Conservation (phyloP, 306 rosid genomes). For the Arachis hypogaea region DNA sequence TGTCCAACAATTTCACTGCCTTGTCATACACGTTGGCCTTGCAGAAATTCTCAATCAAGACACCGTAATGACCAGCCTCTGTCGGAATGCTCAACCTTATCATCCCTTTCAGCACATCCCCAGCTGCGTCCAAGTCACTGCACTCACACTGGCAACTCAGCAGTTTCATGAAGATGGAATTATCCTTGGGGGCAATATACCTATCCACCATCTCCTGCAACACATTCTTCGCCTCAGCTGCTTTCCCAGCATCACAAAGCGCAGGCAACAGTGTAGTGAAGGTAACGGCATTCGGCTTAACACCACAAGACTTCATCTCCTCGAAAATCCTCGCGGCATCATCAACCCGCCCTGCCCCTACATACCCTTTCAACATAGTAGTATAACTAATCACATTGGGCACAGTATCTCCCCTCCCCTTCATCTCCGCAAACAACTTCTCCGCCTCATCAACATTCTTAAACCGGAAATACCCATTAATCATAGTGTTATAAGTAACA, state of each 20-base stretch:
- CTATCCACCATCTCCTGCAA: conserved; percentile 80
- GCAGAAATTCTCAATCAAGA: conserved; percentile 82
- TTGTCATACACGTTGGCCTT: conserved; percentile 64
- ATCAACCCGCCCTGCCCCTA: conserved; percentile 61
- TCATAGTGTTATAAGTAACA: conserved; percentile 83
- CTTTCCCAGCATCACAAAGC: conserved; percentile 72
- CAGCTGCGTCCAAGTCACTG: conserved; percentile 83
- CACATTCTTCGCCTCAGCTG: conserved; percentile 53
- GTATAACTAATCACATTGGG: conserved; percentile 87
- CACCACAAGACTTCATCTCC: conserved; percentile 73
- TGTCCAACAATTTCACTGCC: conserved; percentile 75
- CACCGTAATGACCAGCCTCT: conserved; percentile 85
- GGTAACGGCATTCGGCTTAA: conserved; percentile 79
- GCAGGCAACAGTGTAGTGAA: conserved; percentile 78
- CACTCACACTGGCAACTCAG: conserved; percentile 64
- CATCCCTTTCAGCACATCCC: conserved; percentile 78
- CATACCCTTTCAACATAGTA: conserved; percentile 79
- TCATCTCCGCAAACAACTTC: conserved; percentile 76
- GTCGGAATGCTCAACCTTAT: conserved; percentile 81
- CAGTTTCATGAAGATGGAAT: conserved; percentile 61
- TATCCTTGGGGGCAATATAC: conserved; percentile 78
- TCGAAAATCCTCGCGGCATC: conserved; percentile 60
- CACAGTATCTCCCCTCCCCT: conserved; percentile 59
- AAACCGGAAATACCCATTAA: conserved; percentile 78
- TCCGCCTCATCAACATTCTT: conserved; percentile 82